Percentiles rank a stretch among this genome's conserved stretches.
phyloP scores from a whole-genome alignment of 345 rosid species.

The Jatropha curcas region DNA sequence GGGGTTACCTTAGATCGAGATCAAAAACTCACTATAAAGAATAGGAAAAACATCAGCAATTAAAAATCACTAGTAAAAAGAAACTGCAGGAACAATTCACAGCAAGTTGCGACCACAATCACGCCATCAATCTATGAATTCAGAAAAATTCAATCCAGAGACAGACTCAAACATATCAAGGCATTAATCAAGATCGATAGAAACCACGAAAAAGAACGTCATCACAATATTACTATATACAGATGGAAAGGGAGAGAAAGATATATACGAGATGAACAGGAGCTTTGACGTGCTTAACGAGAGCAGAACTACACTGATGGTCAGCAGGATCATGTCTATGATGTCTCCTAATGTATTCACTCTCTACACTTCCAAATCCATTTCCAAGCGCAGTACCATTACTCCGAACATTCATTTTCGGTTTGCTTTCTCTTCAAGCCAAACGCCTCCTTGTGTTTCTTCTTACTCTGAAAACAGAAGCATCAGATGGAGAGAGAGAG shows the following conservation, averaged over 20 bases:
- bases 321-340: conserved; percentile 59
- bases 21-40: not conserved
- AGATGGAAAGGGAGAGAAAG: conserved; percentile 24
- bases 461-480: conserved; percentile 8
- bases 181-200: conserved; percentile 6
- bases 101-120: not conserved
- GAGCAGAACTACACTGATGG: conserved; percentile 81
- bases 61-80: too few relatives aligned
- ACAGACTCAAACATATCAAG: not conserved
- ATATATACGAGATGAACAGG: conserved; percentile 81
- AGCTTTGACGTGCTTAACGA: conserved; percentile 83
- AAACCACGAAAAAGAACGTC: not conserved
- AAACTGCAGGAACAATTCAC: not conserved
- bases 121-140: conserved; percentile 1
- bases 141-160: not conserved
- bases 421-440: conserved; percentile 9
- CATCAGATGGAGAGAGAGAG: not conserved
- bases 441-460: conserved; percentile 21
- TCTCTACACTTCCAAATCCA: conserved; percentile 39
- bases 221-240: not conserved
- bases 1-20: conserved; percentile 24
- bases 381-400: conserved; percentile 20
- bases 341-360: conserved; percentile 57
- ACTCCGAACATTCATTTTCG: conserved; percentile 40
- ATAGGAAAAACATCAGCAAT: not conserved